phyloP scores from a whole-genome alignment of 306 rosid genomes.

The Trifolium pratense region DNA sequence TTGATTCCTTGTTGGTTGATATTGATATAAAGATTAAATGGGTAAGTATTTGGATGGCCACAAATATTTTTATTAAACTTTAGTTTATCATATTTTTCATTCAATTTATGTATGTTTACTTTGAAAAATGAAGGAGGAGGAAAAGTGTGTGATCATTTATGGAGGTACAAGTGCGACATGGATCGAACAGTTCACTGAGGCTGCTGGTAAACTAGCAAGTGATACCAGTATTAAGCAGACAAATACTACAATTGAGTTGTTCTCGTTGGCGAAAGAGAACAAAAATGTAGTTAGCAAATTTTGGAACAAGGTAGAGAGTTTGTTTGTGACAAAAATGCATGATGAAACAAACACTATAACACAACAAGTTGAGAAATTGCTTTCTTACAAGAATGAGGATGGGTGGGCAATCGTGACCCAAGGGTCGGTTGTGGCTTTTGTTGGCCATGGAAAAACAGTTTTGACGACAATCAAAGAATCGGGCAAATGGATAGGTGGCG shows the following conservation, averaged over 20 bases:
- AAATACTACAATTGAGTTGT: constrained; percentile 43
- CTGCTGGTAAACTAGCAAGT: not conserved
- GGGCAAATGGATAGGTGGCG: constrained; percentile 49
- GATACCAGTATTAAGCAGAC: constrained; percentile 23
- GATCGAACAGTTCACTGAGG: constrained; percentile 34
- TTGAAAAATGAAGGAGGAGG: constrained; percentile 44
- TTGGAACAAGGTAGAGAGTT: constrained; percentile 52
- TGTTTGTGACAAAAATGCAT: constrained; percentile 48
- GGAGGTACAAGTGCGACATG: constrained; percentile 55
- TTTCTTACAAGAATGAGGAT: constrained; percentile 55
- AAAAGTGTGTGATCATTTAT: constrained; percentile 51
- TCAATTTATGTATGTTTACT: not conserved
- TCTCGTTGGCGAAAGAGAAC: not conserved
- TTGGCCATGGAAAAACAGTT: constrained; percentile 47
- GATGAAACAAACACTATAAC: not conserved
- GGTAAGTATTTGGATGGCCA: constrained; percentile 28
- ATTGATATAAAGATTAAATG: constrained; percentile 6
- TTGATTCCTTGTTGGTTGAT: not conserved
- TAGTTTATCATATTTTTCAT: too few species aligned
- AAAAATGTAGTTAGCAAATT: constrained; percentile 43
- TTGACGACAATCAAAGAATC: constrained; percentile 50
- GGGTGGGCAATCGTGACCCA: constrained; percentile 58
- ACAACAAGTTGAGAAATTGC: constrained; percentile 31
- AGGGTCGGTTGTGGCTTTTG: constrained; percentile 45
- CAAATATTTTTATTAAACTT: too few species aligned